Conservation (phyloP, 148 eudicot species). For the Polygonum aviculare region DNA sequence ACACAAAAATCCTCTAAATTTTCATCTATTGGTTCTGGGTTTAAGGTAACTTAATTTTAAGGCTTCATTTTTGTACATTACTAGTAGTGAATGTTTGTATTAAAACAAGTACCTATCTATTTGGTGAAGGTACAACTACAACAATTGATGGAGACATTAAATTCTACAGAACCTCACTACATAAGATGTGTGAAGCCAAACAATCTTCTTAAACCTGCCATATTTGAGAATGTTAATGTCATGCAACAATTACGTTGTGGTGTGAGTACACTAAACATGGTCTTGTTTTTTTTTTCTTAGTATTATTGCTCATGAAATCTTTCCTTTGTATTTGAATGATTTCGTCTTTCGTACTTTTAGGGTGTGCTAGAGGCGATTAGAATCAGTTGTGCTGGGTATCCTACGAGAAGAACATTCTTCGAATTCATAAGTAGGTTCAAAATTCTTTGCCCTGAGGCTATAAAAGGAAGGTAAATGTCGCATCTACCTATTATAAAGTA, state of each 20-base stretch:
- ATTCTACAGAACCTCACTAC: conserved; percentile 95
- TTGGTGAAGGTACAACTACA: conserved; percentile 79
- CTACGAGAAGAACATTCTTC: conserved; percentile 78
- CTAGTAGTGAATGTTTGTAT: background rate
- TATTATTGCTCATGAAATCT: background rate
- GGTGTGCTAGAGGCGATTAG: conserved; percentile 99
- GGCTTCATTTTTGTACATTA: background rate
- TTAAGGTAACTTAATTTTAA: conserved; percentile 44
- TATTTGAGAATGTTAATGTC: conserved; percentile 88
- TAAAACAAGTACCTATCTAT: background rate
- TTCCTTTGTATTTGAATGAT: conserved; percentile 6
- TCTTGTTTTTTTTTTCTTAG: background rate
- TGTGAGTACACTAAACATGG: conserved; percentile 50
- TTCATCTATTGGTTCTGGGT: conserved; percentile 91
- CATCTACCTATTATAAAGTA: background rate
- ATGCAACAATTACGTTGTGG: conserved; percentile 99
- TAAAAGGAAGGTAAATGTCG: conserved; percentile 62
- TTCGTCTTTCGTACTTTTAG: conserved; percentile 38
- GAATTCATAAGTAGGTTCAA: conserved; percentile 78
- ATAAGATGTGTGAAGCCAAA: conserved; percentile 99
- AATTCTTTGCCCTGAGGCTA: conserved; percentile 73
- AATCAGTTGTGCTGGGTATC: conserved; percentile 96
- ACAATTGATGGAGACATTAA: conserved; percentile 87
- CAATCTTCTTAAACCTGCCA: conserved; percentile 81
- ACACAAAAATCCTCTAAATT: conserved; percentile 79